Evolutionary conservation across 1,284 basidiomycete species (phyloP).

Genomic region (Chalciporus sp.): DNA sequence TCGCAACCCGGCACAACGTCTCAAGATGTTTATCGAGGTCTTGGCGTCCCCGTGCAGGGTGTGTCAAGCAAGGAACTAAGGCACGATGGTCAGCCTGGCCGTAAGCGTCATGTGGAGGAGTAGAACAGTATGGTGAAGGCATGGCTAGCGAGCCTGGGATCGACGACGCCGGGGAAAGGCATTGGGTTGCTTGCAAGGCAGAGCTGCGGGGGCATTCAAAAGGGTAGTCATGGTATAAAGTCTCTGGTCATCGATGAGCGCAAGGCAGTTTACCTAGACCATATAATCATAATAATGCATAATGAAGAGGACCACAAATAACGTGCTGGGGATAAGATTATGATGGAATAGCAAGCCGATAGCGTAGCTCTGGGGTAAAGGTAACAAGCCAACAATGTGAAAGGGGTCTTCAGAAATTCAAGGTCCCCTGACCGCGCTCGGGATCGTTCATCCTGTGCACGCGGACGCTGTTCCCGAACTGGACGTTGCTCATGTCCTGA

Average conservation of each 20-base stretch:
- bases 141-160: neutral
- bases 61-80: conserved; percentile 32
- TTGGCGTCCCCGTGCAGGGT: conserved; percentile 27
- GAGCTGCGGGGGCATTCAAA: conserved; percentile 1
- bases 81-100: conserved; percentile 27
- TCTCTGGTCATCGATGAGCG: neutral
- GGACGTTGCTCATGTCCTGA: conserved; percentile 76
- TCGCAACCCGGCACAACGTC: conserved; percentile 29
- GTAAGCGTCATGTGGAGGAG: conserved; percentile 25
- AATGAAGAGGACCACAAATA: conserved; percentile 3
- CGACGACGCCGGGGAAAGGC: conserved; percentile 6
- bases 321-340: conserved; percentile 7
- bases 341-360: neutral
- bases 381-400: neutral
- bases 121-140: conserved; percentile 18
- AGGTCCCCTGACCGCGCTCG: conserved; percentile 62
- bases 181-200: conserved; percentile 4
- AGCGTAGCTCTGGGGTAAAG: neutral
- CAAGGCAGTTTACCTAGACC: neutral
- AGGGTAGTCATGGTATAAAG: neutral
- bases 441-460: conserved; percentile 84
- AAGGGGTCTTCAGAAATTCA: conserved; percentile 43
- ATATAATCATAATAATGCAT: neutral
- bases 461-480: conserved; percentile 61
- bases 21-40: conserved; percentile 25